A percentile compares a stretch with the other conserved stretches of the same genome.
Evolutionary conservation across 2,329 filamentous ascomycete species (phyloP).

Genomic region (Fusarium sp.): DNA sequence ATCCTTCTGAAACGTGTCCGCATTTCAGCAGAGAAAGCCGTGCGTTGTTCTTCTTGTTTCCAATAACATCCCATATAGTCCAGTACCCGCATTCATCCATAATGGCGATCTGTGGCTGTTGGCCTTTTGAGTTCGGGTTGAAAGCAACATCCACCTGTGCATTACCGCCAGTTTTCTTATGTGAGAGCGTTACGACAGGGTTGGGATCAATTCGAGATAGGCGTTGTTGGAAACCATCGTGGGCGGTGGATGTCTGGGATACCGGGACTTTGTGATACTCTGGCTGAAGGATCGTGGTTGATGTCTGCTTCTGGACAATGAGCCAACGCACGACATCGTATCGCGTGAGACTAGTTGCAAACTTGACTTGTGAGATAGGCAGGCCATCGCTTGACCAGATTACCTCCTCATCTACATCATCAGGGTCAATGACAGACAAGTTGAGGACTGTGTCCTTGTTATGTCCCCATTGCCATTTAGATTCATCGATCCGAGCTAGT

Average conservation of each 20-base stretch:
- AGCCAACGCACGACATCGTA: slow-evolving; percentile 65
- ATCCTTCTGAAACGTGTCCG: slow-evolving; percentile 62
- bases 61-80: slow-evolving; percentile 76
- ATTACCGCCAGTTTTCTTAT: slow-evolving; percentile 67
- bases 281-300: slow-evolving; percentile 68
- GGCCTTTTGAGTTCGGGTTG: slow-evolving; percentile 64
- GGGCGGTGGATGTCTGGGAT: slow-evolving; percentile 33
- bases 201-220: slow-evolving; percentile 71
- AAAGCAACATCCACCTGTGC: slow-evolving; percentile 76
- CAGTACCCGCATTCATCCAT: slow-evolving; percentile 77
- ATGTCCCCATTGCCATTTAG: slow-evolving; percentile 69
- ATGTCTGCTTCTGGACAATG: slow-evolving; percentile 67
- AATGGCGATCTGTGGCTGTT: slow-evolving; percentile 75
- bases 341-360: slow-evolving; percentile 58
- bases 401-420: slow-evolving; percentile 62
- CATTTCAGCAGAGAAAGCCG: slow-evolving; percentile 54
- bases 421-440: slow-evolving; percentile 60
- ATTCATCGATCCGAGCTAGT: slow-evolving; percentile 65
- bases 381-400: slow-evolving; percentile 69
- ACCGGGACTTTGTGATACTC: slow-evolving; percentile 61
- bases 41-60: slow-evolving; percentile 55
- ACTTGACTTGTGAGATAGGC: slow-evolving; percentile 68
- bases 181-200: slow-evolving; percentile 67
- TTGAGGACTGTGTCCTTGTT: slow-evolving; percentile 63
- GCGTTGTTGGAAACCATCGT: slow-evolving; percentile 44